phyloP scores from a whole-genome alignment of 208 protist species.

The Phytomonas francai region DNA sequence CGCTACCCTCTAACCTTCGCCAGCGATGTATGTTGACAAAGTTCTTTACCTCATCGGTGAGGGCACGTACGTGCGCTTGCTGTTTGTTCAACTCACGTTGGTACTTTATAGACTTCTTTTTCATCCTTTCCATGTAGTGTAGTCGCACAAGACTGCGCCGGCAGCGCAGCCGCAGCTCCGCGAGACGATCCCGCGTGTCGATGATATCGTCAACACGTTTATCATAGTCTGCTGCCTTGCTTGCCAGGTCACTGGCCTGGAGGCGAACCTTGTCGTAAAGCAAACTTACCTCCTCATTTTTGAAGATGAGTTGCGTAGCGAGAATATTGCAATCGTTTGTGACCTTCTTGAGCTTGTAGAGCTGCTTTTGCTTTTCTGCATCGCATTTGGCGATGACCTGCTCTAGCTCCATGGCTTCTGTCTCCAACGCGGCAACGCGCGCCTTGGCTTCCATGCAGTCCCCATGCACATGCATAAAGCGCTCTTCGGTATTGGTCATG shows the following conservation, averaged over 20 bases:
- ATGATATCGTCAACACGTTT: slow-evolving; percentile 84
- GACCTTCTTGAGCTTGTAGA: slow-evolving; percentile 88
- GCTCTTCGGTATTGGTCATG: slow-evolving; percentile 70
- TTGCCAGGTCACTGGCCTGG: slow-evolving; percentile 90
- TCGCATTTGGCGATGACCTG: slow-evolving; percentile 95
- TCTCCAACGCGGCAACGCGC: slow-evolving; percentile 51
- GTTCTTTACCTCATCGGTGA: slow-evolving; percentile 95
- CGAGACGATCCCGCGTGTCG: slow-evolving; percentile 81
- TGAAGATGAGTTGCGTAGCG: slow-evolving; percentile 93
- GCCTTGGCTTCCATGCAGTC: slow-evolving; percentile 43
- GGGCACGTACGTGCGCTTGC: slow-evolving; percentile 84
- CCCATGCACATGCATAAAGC: slow-evolving; percentile 60
- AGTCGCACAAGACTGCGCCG: slow-evolving; percentile 71
- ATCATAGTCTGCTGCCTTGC: slow-evolving; percentile 93
- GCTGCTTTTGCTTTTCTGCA: slow-evolving; percentile 78
- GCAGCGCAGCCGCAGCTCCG: slow-evolving; percentile 89
- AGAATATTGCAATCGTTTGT: slow-evolving; percentile 96
- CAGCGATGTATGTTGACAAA: slow-evolving; percentile 98
- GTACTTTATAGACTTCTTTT: slow-evolving; percentile 80
- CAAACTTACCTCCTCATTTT: slow-evolving; percentile 96
- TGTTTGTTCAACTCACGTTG: slow-evolving; percentile 90
- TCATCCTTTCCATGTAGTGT: slow-evolving; percentile 82
- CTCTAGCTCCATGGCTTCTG: slow-evolving; percentile 88
- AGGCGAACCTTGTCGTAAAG: slow-evolving; percentile 97
- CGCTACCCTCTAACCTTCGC: slow-evolving; percentile 94